phyloP scores from a whole-genome alignment of 2,329 filamentous ascomycete species.

The Nothophoma quercina region DNA sequence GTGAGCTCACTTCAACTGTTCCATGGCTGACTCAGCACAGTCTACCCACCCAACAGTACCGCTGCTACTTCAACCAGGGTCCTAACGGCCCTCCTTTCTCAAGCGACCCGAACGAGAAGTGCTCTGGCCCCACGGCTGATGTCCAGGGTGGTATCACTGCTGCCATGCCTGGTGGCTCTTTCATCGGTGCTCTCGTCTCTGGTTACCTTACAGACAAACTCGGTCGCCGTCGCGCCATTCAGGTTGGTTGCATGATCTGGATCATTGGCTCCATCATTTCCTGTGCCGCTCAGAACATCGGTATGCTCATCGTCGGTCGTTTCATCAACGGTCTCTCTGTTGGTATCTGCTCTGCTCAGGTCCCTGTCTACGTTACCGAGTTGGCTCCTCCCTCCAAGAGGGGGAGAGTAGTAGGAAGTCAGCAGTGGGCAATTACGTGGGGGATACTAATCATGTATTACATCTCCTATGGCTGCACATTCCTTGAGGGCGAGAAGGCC shows the following conservation, averaged over 20 bases:
- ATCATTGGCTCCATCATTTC: constrained; percentile 69
- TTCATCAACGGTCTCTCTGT: constrained; percentile 76
- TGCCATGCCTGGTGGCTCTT: constrained; percentile 75
- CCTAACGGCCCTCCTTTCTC: constrained; percentile 44
- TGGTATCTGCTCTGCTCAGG: constrained; percentile 75
- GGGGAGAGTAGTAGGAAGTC: constrained; percentile 72
- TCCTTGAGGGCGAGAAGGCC: constrained; percentile 39
- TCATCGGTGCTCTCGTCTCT: constrained; percentile 68
- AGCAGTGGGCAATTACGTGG: constrained; percentile 79
- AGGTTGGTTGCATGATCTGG: constrained; percentile 61
- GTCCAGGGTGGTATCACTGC: constrained; percentile 74
- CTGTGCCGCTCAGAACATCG: constrained; percentile 69
- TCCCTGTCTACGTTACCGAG: constrained; percentile 73
- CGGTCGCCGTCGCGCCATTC: constrained; percentile 62
- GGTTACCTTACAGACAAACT: constrained; percentile 66
- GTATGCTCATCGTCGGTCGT: constrained; percentile 76
- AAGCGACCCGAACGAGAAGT: constrained; percentile 50
- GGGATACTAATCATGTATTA: constrained; percentile 54
- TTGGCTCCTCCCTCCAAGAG: constrained; percentile 66
- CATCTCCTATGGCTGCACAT: constrained; percentile 48
- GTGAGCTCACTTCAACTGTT: background rate
- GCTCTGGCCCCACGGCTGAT: constrained; percentile 60
- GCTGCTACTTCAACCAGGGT: constrained; percentile 72
- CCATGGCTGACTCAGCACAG: constrained; percentile 33
- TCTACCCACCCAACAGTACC: constrained; percentile 72